Base-by-base conservation (phyloP, 225 moss, liverwort and hornwort genomes). In the Marchantia paleacea region DNA sequence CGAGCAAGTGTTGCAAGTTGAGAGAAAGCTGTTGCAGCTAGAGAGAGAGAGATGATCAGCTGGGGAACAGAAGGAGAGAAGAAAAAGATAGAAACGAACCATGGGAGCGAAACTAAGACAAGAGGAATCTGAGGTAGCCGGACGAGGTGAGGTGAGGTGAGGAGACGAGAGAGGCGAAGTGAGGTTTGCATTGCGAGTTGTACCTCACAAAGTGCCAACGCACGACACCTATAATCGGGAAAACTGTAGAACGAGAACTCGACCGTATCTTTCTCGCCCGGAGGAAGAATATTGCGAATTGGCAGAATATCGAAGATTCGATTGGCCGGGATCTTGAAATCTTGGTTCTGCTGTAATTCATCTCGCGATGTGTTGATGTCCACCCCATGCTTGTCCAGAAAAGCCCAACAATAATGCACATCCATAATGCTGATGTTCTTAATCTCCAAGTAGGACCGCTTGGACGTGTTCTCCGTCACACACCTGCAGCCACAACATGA, bases 201-300 rank as follows among this genome's bases (percentile, higher is more conserved):
- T 90, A 95, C 95, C 88, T 87, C 88, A 74, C 93, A 95, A 72
- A 95, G 29, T 20, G 89, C 88, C 72, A 83, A 75, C 6, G 93
- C 86, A 51, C 89, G 80, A 8, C 88, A 79, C 54, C 71, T 83
- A 73, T 93, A 93, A 26, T 91, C 90, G 25, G 91, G 91, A 69
- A 91, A 92, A 22, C 91, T 93, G 85, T 89, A 93, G 72, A 82
- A 95, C 8, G 95, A 95, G 29, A 89, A 90, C 85, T 95, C 95
- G 68, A 89, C 89, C 55, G 85, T 88, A 84, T 93, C 92, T n/a
- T 52, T 79, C 66, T 92, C 88, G 52, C 92, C 92, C 8, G 95
- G 91, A 31, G 77, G 58, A 7, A 95, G 88, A 29, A 78, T 81
- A 54, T 85, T 83, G 73, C 82, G 82, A 73, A 95, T 88, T 8